Base-by-base conservation (phyloP, 2,329 filamentous ascomycete genomes). In the Didymosphaeria variabile region DNA sequence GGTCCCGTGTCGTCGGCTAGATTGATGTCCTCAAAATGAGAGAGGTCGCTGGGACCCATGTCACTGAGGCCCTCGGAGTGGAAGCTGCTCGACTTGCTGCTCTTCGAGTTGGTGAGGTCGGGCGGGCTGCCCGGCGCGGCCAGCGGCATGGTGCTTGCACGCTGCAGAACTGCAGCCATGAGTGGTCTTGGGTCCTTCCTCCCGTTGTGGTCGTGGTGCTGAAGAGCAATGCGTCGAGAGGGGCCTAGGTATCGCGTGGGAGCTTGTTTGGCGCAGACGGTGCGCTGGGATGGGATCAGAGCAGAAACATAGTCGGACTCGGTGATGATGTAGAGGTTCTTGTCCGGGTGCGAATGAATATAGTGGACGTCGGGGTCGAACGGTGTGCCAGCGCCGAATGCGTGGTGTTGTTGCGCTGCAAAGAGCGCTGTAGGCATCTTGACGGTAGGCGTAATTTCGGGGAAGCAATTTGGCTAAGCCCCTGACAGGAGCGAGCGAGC, bases 11-110 rank as follows among this genome's bases (percentile, higher is more conserved):
- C 90, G 62, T 55, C 53, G 40, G 93, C 90, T 32, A 98, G 87
- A 13, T 91, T 92, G 75, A 97, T 97, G 67, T 97, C 94, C 77
- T 98, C 94, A 72, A 97, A 97, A 77, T 97, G 89, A 65, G 88
- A 89, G 60, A 90, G 87, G 73, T 97, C 92, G 72, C 90, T 88
- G 29, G 81, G 79, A 69, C 77, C 75, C 50, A 78, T 74, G 68
- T 92, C 91, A 71, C 93, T 90, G 71, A 88, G 90, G 63, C 87
- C 89, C 59, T 91, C 89, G 40, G 93, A 97, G 69, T 90, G 90
- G 72, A 94, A 91, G 53, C 93, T 97, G 5, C 92, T 96, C 31
- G 93, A 93, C 79, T 95, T 96, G 67, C 92, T 97, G 64, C 92
- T 95, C 79, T 94, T 96, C 62, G 92, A 96, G 68, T 85, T 86